phyloP scores from a whole-genome alignment of 2,329 filamentous ascomycete genomes.

The Ceratocystis ficicola region DNA sequence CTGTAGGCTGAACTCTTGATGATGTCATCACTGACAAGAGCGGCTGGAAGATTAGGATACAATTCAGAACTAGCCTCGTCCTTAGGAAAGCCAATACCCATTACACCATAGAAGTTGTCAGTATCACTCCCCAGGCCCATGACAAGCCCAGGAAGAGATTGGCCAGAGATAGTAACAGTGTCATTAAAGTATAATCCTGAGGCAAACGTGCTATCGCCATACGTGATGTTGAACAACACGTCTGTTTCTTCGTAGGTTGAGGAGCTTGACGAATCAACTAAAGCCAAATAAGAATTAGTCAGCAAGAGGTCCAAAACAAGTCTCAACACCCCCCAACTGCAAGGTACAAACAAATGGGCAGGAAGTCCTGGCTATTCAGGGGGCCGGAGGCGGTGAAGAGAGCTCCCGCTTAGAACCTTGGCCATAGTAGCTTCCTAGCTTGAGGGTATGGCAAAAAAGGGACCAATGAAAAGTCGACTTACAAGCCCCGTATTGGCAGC shows the following conservation, averaged over 20 bases:
- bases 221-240: constrained; percentile 44
- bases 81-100: constrained; percentile 47
- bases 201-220: constrained; percentile 48
- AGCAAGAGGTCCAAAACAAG: neutral
- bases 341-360: neutral
- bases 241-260: constrained; percentile 36
- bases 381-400: neutral
- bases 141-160: constrained; percentile 41
- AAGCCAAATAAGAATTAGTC: constrained; percentile 16
- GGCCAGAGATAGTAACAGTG: constrained; percentile 41
- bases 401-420: neutral
- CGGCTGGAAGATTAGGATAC: constrained; percentile 51
- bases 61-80: constrained; percentile 37
- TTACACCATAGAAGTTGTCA: constrained; percentile 44
- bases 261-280: constrained; percentile 39
- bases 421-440: neutral
- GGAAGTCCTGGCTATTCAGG: neutral
- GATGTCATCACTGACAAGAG: constrained; percentile 48
- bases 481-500: constrained; percentile 29
- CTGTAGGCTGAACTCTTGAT: constrained; percentile 60
- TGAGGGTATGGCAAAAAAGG: neutral
- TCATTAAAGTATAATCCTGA: constrained; percentile 49
- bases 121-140: constrained; percentile 47
- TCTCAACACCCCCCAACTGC: neutral
- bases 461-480: constrained; percentile 23